Conservation (phyloP, 1,284 basidiomycete species). For the Irpex lacteus region DNA sequence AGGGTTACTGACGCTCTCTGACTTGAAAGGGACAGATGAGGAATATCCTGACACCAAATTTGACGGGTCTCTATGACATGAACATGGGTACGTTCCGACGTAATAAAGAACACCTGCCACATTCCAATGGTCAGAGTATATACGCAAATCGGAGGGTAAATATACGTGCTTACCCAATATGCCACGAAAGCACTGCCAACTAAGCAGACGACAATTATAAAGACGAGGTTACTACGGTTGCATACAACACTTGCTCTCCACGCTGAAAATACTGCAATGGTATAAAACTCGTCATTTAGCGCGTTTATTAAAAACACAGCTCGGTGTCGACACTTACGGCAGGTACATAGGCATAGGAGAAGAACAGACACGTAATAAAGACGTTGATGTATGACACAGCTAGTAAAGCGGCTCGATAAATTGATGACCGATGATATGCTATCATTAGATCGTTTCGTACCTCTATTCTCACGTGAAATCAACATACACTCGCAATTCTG, state of each 20-base stretch:
- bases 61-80: not conserved
- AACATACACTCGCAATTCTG: too few species aligned
- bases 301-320: too few species aligned
- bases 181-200: not conserved
- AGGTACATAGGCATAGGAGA: not conserved
- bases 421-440: too few species aligned
- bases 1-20: not conserved
- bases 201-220: not conserved
- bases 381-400: too few species aligned
- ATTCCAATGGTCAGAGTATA: not conserved
- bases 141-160: not conserved
- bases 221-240: not conserved
- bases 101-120: not conserved
- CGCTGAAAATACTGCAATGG: not conserved
- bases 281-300: not conserved
- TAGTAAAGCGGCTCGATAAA: too few species aligned
- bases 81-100: not conserved
- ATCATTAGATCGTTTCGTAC: too few species aligned
- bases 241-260: not conserved
- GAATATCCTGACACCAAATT: not conserved
- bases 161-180: not conserved
- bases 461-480: too few species aligned
- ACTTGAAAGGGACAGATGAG: not conserved
- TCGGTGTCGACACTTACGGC: not conserved
- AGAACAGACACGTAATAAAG: too few species aligned